Percentiles rank a stretch among this genome's conserved stretches.
These are phyloP conservation scores for Elsinoe ampelina DNA, from an alignment of 2,329 filamentous ascomycete species.

Conservation along the genomic window DNA sequence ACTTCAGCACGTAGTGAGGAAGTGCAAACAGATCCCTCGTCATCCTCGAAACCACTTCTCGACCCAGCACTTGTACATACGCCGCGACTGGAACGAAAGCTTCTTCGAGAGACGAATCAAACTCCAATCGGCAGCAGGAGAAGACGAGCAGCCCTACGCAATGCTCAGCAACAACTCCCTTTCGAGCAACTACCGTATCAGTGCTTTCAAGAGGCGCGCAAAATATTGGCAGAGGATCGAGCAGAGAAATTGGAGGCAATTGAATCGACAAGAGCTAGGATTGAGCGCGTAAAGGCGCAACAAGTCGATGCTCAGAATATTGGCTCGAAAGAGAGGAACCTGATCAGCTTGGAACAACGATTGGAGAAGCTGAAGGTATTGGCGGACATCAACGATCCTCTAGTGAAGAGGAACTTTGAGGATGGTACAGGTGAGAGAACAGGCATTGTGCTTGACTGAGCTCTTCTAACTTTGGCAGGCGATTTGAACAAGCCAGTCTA, in stretches of 20 bases:
- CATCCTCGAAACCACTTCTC: slow-evolving; percentile 24
- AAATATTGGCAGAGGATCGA: slow-evolving; percentile 69
- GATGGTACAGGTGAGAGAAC: slow-evolving; percentile 65
- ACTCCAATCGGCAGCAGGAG: slow-evolving; percentile 75
- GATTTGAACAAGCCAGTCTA: slow-evolving; percentile 97
- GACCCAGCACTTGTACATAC: slow-evolving; percentile 62
- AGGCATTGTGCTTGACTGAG: background rate
- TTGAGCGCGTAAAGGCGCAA: slow-evolving; percentile 56
- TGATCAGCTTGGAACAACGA: slow-evolving; percentile 61
- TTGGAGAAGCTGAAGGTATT: slow-evolving; percentile 75
- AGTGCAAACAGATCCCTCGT: background rate
- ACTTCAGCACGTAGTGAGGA: background rate
- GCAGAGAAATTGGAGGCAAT: slow-evolving; percentile 72
- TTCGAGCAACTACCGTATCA: slow-evolving; percentile 95
- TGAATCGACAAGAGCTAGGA: slow-evolving; percentile 54
- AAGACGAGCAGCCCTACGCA: slow-evolving; percentile 51
- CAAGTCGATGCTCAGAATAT: slow-evolving; percentile 22
- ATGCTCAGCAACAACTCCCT: slow-evolving; percentile 53
- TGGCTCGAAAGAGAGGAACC: slow-evolving; percentile 49
- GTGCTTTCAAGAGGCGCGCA: slow-evolving; percentile 92
- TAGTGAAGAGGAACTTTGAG: slow-evolving; percentile 89
- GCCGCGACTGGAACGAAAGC: slow-evolving; percentile 53
- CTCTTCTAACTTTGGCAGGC: slow-evolving; percentile 42
- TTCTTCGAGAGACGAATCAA: slow-evolving; percentile 44
- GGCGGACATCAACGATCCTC: slow-evolving; percentile 88